phyloP scores from a whole-genome alignment of 257 asterid genomes.

The Gardenia jasminoides region DNA sequence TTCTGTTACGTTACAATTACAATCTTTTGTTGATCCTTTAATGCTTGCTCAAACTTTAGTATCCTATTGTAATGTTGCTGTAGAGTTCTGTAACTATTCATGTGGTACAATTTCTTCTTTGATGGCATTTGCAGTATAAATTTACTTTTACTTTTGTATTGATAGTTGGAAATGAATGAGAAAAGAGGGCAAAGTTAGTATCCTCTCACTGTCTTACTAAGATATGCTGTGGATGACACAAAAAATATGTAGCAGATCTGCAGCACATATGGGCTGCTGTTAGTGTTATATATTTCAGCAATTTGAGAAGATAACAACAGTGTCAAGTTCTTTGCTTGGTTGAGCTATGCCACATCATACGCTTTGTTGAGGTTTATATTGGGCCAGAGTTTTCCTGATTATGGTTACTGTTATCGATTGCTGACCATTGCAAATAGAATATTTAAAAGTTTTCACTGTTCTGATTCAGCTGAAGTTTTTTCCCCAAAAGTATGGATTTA shows the following conservation, averaged over 20 bases:
- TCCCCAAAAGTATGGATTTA: neutral
- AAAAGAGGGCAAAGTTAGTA: neutral
- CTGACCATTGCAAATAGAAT: neutral
- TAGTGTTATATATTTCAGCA: neutral
- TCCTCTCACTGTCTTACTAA: neutral
- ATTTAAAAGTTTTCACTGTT: neutral
- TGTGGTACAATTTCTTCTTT: neutral
- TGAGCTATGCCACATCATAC: neutral
- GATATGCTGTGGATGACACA: neutral
- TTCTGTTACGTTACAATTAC: conserved; percentile 6
- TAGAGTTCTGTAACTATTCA: too few species aligned
- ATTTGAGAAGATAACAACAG: neutral
- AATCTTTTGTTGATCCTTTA: neutral
- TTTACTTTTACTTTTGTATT: neutral
- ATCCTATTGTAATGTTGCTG: neutral
- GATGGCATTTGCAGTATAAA: neutral
- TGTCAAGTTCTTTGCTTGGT: neutral
- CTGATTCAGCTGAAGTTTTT: too few species aligned
- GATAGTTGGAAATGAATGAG: too few species aligned
- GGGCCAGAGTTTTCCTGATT: neutral
- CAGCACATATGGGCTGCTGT: neutral
- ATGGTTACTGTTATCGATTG: neutral
- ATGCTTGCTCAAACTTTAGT: too few species aligned
- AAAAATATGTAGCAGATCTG: neutral
- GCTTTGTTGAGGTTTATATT: neutral